A percentile compares a stretch with the other conserved stretches of the same genome.
phyloP scores from a whole-genome alignment of 2,329 filamentous ascomycete genomes.

The Ploettnerulaceae sp. region DNA sequence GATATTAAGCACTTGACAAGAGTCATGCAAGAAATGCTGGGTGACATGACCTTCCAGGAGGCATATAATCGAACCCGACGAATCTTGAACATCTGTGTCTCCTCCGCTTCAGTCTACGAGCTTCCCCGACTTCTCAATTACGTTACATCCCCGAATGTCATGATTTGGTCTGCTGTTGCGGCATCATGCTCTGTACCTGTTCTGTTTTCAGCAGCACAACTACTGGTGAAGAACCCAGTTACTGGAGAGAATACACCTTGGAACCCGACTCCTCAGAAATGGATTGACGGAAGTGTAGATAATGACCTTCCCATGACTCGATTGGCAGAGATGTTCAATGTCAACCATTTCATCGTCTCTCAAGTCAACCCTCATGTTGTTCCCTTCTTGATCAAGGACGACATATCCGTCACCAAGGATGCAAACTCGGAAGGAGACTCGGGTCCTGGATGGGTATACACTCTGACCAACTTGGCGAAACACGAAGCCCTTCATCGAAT shows the following conservation, averaged over 20 bases:
- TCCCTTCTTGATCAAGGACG: conserved; percentile 75
- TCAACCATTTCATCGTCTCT: conserved; percentile 96
- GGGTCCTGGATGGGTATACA: conserved; percentile 53
- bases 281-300: conserved; percentile 93
- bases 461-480: conserved; percentile 67
- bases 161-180: conserved; percentile 96
- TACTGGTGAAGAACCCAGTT: conserved; percentile 79
- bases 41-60: conserved; percentile 91
- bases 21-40: conserved; percentile 76
- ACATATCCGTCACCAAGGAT: conserved; percentile 42
- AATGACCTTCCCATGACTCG: conserved; percentile 90
- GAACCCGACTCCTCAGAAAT: conserved; percentile 80
- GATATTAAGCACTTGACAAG: conserved; percentile 76
- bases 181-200: conserved; percentile 90
- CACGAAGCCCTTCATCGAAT: conserved; percentile 77
- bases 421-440: conserved; percentile 29
- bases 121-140: conserved; percentile 86
- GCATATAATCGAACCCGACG: conserved; percentile 90
- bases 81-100: conserved; percentile 92
- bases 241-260: conserved; percentile 75
- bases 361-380: conserved; percentile 95
- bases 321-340: conserved; percentile 92
- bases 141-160: conserved; percentile 85
- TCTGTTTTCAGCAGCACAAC: conserved; percentile 71
- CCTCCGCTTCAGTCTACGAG: conserved; percentile 81